Conservation (phyloP, 2,329 filamentous ascomycete genomes). For the Diaporthe velutina region DNA sequence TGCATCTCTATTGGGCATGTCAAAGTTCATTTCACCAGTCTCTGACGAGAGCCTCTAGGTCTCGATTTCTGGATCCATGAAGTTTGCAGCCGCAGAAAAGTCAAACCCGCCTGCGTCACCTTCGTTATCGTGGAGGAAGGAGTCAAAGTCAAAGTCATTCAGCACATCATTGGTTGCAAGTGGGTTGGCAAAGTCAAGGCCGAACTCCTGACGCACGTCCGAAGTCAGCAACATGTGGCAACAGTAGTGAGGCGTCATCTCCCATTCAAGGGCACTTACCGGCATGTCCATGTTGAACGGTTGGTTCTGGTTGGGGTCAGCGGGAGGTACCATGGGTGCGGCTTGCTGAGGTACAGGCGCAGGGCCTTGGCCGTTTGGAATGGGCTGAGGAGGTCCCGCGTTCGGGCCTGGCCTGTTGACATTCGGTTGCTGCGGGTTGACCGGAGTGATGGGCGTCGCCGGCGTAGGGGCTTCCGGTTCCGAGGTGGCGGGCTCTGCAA, state of each 20-base stretch:
- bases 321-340: conserved; percentile 58
- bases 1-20: conserved; percentile 1
- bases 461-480: conserved; percentile 72
- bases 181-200: conserved; percentile 69
- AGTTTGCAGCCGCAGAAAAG: conserved; percentile 64
- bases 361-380: conserved; percentile 59
- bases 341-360: conserved; percentile 58
- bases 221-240: conserved; percentile 33
- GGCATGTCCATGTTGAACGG: conserved; percentile 62
- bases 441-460: conserved; percentile 74
- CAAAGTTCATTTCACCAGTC: conserved; percentile 2
- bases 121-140: conserved; percentile 72
- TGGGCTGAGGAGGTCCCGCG: conserved; percentile 52
- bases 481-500: conserved; percentile 62
- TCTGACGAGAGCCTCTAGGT: conserved; percentile 30
- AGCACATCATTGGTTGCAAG: conserved; percentile 68
- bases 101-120: conserved; percentile 64
- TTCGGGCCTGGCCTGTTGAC: conserved; percentile 64
- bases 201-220: conserved; percentile 55
- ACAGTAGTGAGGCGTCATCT: conserved; percentile 13
- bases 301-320: conserved; percentile 62
- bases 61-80: conserved; percentile 68
- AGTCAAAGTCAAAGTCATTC: conserved; percentile 77
- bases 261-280: conserved; percentile 52
- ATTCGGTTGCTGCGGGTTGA: conserved; percentile 56